A percentile compares a stretch with the other conserved stretches of the same genome.
Conservation (phyloP, 306 rosid species). For the peach (Prunus persica) region Prunus_persica_NCBIv2 NC_034009.1:39195501-39196000, state of each 20-base stretch:
- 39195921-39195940: not conserved
- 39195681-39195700: constrained; percentile 74
- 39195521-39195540: not conserved
- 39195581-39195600: not conserved
- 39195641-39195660: constrained; percentile 77
- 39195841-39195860: not conserved
- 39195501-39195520: not conserved
- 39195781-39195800: constrained; percentile 98
- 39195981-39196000: not conserved
- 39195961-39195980: not conserved
- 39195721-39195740: constrained; percentile 95
- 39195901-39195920: not conserved
- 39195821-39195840: not conserved
- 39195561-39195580: constrained; percentile 10
- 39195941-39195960: not conserved
- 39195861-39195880: not conserved
- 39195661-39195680: constrained; percentile 81
- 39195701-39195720: constrained; percentile 77
- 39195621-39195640: constrained; percentile 9
- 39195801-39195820: constrained; percentile 65
- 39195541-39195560: constrained; percentile 16
- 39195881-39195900: not conserved
- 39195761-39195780: constrained; percentile 95
- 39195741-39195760: constrained; percentile 84
- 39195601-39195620: not conserved